Percentiles rank a stretch among this genome's conserved stretches.
Conservation (phyloP, 192 early-diverging fungal genomes). For the Phycomyces blakesleeanus region DNA sequence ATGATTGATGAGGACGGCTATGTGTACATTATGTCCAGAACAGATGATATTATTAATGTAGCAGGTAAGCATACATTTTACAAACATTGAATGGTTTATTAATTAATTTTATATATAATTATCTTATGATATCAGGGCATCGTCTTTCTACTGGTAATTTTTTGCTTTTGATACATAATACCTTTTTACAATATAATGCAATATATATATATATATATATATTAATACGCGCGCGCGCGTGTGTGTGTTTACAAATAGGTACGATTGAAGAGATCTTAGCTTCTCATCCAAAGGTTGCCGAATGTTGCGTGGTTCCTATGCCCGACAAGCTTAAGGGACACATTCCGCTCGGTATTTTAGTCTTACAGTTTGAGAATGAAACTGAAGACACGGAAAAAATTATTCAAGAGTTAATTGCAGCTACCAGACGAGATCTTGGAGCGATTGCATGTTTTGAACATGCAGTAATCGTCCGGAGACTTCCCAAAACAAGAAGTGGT, state of each 20-base stretch:
- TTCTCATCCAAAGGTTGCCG: slow-evolving; percentile 57
- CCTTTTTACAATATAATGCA: no score
- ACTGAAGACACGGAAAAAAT: slow-evolving; percentile 9
- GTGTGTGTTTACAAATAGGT: no score
- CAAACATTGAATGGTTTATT: not conserved
- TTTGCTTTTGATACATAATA: no score
- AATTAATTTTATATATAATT: not conserved
- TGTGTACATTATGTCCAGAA: slow-evolving; percentile 66
- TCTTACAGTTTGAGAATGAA: slow-evolving; percentile 35
- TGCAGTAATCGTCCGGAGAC: slow-evolving; percentile 59
- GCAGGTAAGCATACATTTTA: slow-evolving; percentile 35
- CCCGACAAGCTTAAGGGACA: slow-evolving; percentile 67
- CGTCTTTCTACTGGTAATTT: slow-evolving; percentile 59
- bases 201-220: no score
- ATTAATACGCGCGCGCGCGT: no score
- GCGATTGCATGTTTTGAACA: slow-evolving; percentile 79
- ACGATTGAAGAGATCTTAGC: slow-evolving; percentile 74
- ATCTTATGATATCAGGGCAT: slow-evolving; percentile 56
- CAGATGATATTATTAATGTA: slow-evolving; percentile 82
- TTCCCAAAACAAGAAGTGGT: slow-evolving; percentile 85
- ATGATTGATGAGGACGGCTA: slow-evolving; percentile 69
- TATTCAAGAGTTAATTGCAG: slow-evolving; percentile 51
- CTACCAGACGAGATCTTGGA: slow-evolving; percentile 67
- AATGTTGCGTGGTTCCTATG: slow-evolving; percentile 67
- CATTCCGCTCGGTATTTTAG: slow-evolving; percentile 62